Evolutionary conservation across 768 basidiomycete species (phyloP).

Genomic region (Suillus lakei): DNA sequence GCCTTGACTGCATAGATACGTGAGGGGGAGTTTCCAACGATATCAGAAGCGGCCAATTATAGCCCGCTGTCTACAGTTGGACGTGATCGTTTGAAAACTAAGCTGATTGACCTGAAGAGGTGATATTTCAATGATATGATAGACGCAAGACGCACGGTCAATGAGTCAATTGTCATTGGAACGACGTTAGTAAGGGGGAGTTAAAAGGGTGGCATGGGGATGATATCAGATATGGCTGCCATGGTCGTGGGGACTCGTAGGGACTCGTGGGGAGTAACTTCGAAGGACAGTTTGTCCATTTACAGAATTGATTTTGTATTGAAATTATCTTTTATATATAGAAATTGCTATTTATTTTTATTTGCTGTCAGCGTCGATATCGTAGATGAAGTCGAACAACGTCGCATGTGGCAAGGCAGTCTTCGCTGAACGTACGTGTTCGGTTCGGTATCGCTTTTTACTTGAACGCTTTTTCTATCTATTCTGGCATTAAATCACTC

Average conservation of each 20-base stretch:
- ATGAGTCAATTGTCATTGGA: background rate
- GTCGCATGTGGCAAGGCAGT: slow-evolving; percentile 10
- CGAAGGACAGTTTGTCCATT: background rate
- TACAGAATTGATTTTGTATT: background rate
- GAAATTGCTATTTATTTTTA: slow-evolving; percentile 8
- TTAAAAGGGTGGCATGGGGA: slow-evolving; percentile 3
- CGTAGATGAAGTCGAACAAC: slow-evolving; percentile 5
- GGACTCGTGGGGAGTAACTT: background rate
- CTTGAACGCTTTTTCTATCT: slow-evolving; percentile 17
- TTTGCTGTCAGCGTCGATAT: slow-evolving; percentile 6
- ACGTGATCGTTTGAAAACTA: background rate
- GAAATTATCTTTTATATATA: slow-evolving; percentile 2
- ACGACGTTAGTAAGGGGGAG: background rate
- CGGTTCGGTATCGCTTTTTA: slow-evolving; percentile 23
- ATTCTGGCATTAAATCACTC: slow-evolving; percentile 17
- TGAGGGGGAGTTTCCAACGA: background rate
- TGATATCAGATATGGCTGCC: background rate
- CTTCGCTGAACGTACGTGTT: slow-evolving; percentile 7
- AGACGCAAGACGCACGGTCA: background rate
- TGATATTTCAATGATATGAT: slow-evolving; percentile 7
- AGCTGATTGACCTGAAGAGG: slow-evolving; percentile 3
- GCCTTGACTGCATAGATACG: slow-evolving; percentile 5
- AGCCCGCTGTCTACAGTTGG: slow-evolving; percentile 9
- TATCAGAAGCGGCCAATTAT: slow-evolving; percentile 13
- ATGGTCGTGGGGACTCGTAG: slow-evolving; percentile 1